Conservation (phyloP, 1,139 yeast genomes). For the Spencermartinsiella ligniputridi region DNA sequence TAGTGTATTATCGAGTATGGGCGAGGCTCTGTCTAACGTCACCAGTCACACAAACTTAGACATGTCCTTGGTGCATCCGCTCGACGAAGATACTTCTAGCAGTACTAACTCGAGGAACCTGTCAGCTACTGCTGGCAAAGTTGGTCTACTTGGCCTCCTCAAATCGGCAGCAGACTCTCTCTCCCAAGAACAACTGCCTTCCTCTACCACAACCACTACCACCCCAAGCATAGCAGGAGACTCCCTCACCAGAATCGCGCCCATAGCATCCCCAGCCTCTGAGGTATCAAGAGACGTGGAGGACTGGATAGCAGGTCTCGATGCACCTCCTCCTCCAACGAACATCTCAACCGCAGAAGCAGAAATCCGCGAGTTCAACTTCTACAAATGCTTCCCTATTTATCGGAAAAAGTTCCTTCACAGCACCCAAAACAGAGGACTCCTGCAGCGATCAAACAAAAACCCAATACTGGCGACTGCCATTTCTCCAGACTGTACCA, state of each 20-base stretch:
- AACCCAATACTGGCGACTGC: slow-evolving; percentile 54
- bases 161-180: slow-evolving; percentile 13
- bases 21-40: background rate
- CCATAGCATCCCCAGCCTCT: background rate
- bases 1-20: slow-evolving; percentile 2
- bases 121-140: slow-evolving; percentile 4
- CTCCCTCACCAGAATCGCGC: background rate
- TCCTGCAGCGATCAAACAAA: slow-evolving; percentile 46
- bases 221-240: background rate
- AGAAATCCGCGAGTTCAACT: slow-evolving; percentile 34
- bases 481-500: slow-evolving; percentile 58
- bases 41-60: background rate
- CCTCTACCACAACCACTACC: background rate
- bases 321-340: slow-evolving; percentile 7
- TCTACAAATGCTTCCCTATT: slow-evolving; percentile 77
- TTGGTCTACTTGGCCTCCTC: slow-evolving; percentile 18
- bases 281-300: slow-evolving; percentile 8
- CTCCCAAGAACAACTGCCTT: background rate
- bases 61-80: background rate
- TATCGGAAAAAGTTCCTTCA: slow-evolving; percentile 65
- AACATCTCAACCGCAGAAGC: slow-evolving; percentile 15
- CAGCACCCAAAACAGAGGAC: slow-evolving; percentile 56
- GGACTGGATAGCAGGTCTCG: slow-evolving; percentile 19
- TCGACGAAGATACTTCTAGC: background rate
- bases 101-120: background rate